Percentiles rank a stretch among this genome's conserved stretches.
Conservation (phyloP, 352 stramenopile genomes). For the Globisporangium nodosum region DNA sequence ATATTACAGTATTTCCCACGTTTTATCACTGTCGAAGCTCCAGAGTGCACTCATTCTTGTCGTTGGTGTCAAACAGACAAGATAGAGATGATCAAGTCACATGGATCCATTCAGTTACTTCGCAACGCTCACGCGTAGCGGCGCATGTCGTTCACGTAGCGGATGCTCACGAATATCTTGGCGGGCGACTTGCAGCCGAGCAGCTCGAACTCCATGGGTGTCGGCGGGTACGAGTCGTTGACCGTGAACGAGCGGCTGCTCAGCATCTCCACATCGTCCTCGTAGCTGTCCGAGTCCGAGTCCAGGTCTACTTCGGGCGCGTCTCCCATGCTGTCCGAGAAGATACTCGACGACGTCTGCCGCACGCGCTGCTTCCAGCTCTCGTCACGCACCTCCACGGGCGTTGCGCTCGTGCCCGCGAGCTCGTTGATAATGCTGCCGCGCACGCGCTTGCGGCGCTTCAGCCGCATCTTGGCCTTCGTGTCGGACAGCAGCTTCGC, state of each 20-base stretch:
- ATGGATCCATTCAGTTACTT: neutral
- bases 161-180: slow-evolving; percentile 75
- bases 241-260: slow-evolving; percentile 48
- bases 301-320: slow-evolving; percentile 24
- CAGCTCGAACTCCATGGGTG: slow-evolving; percentile 43
- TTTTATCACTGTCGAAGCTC: neutral
- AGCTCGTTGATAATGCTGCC: slow-evolving; percentile 79
- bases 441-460: slow-evolving; percentile 68
- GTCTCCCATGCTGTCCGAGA: slow-evolving; percentile 20
- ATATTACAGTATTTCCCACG: neutral
- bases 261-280: slow-evolving; percentile 55
- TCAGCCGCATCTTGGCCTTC: slow-evolving; percentile 68
- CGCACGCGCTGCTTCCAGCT: slow-evolving; percentile 59
- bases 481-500: slow-evolving; percentile 63
- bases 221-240: slow-evolving; percentile 44
- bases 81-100: neutral
- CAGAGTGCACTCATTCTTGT: no score
- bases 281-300: slow-evolving; percentile 54
- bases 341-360: slow-evolving; percentile 26
- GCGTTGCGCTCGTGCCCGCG: slow-evolving; percentile 25
- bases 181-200: slow-evolving; percentile 38
- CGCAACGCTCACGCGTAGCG: slow-evolving; percentile 42
- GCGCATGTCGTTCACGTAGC: slow-evolving; percentile 87
- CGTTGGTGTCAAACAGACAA: no score
- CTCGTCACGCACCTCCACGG: slow-evolving; percentile 59